Conservation (phyloP, 225 moss, liverwort and hornwort species). For the Asterella californica region DNA sequence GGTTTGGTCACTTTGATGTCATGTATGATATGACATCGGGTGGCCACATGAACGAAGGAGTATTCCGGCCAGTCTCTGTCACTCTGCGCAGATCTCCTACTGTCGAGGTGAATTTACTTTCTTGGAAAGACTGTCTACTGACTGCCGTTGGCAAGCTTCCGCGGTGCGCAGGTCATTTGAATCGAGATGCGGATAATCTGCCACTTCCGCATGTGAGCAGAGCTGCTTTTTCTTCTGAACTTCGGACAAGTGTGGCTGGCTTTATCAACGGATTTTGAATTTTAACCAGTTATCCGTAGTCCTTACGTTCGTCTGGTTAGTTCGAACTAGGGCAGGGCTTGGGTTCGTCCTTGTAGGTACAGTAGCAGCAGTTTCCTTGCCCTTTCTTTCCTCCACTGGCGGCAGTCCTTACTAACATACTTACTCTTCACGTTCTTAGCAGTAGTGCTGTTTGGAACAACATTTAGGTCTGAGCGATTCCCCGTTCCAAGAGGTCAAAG, state of each 20-base stretch:
- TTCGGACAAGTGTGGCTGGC: not conserved
- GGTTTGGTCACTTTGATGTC: too few species aligned
- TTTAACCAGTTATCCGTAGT: not conserved
- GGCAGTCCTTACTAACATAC: too few species aligned
- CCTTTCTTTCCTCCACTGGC: too few species aligned
- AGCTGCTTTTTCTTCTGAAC: not conserved
- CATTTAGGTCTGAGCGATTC: too few species aligned
- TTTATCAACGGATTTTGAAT: not conserved
- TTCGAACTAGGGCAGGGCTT: too few species aligned
- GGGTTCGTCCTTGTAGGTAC: too few species aligned
- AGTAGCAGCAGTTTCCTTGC: too few species aligned
- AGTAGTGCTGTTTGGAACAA: too few species aligned
- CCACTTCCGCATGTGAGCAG: not conserved
- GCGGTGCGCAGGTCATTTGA: not conserved
- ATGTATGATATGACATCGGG: not conserved
- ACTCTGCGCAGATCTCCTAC: not conserved
- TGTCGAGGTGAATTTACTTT: not conserved
- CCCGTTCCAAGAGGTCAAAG: too few species aligned
- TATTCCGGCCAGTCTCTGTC: not conserved
- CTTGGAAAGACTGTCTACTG: not conserved
- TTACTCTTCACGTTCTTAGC: too few species aligned
- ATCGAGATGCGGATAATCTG: conserved; percentile 3
- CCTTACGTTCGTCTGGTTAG: too few species aligned
- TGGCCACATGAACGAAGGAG: not conserved
- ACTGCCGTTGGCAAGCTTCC: not conserved